Conservation (phyloP, 768 basidiomycete species). For the Naematelia encephala region DNA sequence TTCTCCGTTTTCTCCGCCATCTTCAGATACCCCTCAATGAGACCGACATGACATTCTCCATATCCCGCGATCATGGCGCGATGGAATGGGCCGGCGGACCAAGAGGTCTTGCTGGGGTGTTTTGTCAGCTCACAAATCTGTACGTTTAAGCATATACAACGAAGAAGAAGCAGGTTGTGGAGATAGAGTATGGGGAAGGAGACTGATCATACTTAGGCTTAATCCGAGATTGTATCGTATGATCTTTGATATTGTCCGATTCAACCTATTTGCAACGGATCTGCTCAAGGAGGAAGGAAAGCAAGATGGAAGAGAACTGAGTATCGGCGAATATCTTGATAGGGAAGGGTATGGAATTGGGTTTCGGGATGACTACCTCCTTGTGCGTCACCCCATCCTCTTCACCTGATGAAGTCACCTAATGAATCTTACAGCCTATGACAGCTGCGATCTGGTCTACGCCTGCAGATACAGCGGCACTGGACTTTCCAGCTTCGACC, state of each 20-base stretch:
- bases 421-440: conserved; percentile 60
- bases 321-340: conserved; percentile 60
- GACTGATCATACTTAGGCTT: conserved; percentile 20
- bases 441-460: conserved; percentile 78
- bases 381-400: conserved; percentile 55
- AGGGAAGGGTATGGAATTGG: conserved; percentile 65
- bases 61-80: conserved; percentile 64
- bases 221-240: conserved; percentile 48
- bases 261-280: conserved; percentile 65
- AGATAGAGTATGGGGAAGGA: too few species aligned
- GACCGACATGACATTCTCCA: conserved; percentile 74
- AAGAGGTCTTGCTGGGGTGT: conserved; percentile 60
- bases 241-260: conserved; percentile 56
- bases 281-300: conserved; percentile 50
- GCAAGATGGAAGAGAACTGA: conserved; percentile 48
- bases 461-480: conserved; percentile 64
- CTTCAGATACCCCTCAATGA: conserved; percentile 58
- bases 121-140: conserved; percentile 62
- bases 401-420: neutral
- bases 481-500: conserved; percentile 69
- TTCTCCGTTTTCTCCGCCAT: conserved; percentile 63
- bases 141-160: conserved; percentile 14
- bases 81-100: conserved; percentile 77
- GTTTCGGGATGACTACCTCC: conserved; percentile 71
- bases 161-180: neutral